Evolutionary conservation across 495 filamentous ascomycete species (phyloP).

Genomic region (Aspergillus sclerotioniger): DNA sequence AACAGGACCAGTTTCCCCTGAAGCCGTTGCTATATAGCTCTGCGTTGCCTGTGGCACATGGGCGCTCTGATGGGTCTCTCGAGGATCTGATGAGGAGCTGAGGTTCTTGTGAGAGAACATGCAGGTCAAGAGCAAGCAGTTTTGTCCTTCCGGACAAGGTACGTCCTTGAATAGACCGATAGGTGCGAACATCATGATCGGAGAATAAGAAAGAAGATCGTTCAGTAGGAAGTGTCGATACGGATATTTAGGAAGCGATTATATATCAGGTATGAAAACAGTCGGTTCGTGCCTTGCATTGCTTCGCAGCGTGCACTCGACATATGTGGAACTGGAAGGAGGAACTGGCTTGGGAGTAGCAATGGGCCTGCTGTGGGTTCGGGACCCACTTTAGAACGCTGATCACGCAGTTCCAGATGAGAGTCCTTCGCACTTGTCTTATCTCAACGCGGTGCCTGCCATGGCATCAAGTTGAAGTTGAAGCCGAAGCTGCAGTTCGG

Average conservation of each 20-base stretch:
- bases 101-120: conserved; percentile 54
- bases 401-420: background rate
- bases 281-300: background rate
- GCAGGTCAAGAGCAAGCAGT: conserved; percentile 56
- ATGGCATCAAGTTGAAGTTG: background rate
- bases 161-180: conserved; percentile 64
- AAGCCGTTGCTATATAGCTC: conserved; percentile 1
- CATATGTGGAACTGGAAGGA: background rate
- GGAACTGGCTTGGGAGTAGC: background rate
- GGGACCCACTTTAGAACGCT: too few relatives aligned
- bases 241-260: background rate
- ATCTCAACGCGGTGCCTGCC: background rate
- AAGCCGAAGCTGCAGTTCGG: background rate
- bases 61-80: conserved; percentile 1
- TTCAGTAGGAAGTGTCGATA: background rate
- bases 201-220: conserved; percentile 23
- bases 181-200: conserved; percentile 60
- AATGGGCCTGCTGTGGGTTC: background rate
- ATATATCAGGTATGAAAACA: background rate
- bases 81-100: conserved; percentile 7
- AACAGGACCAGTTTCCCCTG: conserved; percentile 3
- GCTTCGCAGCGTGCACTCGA: background rate
- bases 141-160: conserved; percentile 59
- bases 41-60: background rate
- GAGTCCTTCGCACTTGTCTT: background rate